A percentile compares a stretch with the other conserved stretches of the same genome.
Evolutionary conservation across 768 basidiomycete species (phyloP).

Genomic region (Dendrothele bispora): DNA sequence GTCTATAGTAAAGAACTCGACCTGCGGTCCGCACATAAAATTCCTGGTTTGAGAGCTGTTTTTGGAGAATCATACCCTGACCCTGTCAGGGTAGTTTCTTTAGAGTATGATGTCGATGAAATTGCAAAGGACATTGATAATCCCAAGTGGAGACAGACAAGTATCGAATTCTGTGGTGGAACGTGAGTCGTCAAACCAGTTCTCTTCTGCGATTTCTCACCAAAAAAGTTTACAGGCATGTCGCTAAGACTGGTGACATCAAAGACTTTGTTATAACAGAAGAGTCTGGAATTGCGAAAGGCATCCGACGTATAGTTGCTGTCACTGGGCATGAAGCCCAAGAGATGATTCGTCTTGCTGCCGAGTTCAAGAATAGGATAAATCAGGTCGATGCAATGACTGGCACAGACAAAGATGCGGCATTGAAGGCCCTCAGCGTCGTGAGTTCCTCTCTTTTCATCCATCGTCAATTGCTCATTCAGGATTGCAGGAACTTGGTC

Average conservation of each 20-base stretch:
- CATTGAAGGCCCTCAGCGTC: slow-evolving; percentile 75
- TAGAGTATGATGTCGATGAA: slow-evolving; percentile 86
- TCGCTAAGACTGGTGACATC: slow-evolving; percentile 95
- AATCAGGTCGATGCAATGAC: slow-evolving; percentile 55
- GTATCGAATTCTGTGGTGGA: slow-evolving; percentile 97
- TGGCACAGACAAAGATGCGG: slow-evolving; percentile 86
- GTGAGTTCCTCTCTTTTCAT: slow-evolving; percentile 41
- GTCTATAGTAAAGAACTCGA: slow-evolving; percentile 88
- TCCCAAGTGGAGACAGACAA: slow-evolving; percentile 87
- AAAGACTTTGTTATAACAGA: slow-evolving; percentile 94
- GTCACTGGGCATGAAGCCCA: slow-evolving; percentile 94
- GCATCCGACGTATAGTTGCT: slow-evolving; percentile 91
- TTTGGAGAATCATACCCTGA: slow-evolving; percentile 99
- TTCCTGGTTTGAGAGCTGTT: slow-evolving; percentile 93
- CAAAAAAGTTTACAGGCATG: slow-evolving; percentile 61
- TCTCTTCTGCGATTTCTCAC: too few species aligned
- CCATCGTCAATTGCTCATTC: slow-evolving; percentile 4
- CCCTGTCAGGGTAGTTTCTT: slow-evolving; percentile 91
- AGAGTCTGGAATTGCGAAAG: slow-evolving; percentile 97
- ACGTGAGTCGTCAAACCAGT: slow-evolving; percentile 74
- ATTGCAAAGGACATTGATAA: slow-evolving; percentile 84
- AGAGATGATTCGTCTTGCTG: slow-evolving; percentile 70
- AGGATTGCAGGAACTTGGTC: slow-evolving; percentile 74
- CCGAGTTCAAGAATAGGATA: slow-evolving; percentile 60
- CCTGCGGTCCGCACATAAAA: slow-evolving; percentile 75